Conservation (phyloP, 768 basidiomycete species). For the Fibroporia radiculosa region DNA sequence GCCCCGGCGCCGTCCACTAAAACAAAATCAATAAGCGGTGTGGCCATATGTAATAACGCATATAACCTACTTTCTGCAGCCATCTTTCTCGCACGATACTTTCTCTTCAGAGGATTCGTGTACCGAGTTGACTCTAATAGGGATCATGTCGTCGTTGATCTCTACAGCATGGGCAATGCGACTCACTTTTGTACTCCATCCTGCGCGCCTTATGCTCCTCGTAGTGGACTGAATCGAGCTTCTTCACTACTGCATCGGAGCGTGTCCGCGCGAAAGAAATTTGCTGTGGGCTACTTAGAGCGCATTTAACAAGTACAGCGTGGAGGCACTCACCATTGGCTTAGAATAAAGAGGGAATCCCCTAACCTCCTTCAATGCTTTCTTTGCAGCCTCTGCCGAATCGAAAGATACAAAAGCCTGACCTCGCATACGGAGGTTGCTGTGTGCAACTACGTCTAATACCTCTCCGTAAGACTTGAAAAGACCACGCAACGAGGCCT, state of each 20-base stretch:
- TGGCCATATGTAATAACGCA: constrained; percentile 1
- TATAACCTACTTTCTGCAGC: constrained; percentile 63
- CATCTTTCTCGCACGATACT: constrained; percentile 73
- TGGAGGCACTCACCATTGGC: constrained; percentile 66
- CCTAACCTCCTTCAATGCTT: constrained; percentile 87
- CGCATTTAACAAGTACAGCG: neutral
- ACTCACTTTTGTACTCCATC: constrained; percentile 79
- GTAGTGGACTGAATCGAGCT: constrained; percentile 53
- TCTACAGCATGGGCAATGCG: constrained; percentile 3
- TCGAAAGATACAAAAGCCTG: constrained; percentile 96
- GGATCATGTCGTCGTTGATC: neutral
- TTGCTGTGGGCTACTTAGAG: constrained; percentile 49
- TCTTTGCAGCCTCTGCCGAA: constrained; percentile 72
- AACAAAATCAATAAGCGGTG: neutral
- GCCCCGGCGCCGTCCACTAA: constrained; percentile 65
- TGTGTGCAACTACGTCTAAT: constrained; percentile 91
- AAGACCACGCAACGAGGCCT: constrained; percentile 76
- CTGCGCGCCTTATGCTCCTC: constrained; percentile 72
- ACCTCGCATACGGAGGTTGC: constrained; percentile 93
- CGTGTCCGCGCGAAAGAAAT: constrained; percentile 86
- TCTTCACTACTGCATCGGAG: constrained; percentile 86
- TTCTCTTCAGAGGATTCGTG: constrained; percentile 84
- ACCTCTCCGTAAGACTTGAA: constrained; percentile 94
- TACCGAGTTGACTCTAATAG: constrained; percentile 67
- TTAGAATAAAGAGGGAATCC: constrained; percentile 95